Conservation (phyloP, 2,329 filamentous ascomycete species). For the Dothidotthia symphoricarpi region DNA sequence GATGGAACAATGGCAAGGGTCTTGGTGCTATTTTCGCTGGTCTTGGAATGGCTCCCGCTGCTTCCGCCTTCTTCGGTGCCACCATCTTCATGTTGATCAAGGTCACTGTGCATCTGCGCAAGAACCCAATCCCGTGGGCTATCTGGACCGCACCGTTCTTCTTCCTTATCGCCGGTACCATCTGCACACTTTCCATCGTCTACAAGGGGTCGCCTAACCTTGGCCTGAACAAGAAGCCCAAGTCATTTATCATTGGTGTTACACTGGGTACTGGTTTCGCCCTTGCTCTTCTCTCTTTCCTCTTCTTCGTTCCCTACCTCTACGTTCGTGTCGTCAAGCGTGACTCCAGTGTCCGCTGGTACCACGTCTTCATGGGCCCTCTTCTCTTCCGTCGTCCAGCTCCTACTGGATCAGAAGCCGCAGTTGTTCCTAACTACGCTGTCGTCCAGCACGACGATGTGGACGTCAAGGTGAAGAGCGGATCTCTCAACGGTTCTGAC, state of each 20-base stretch:
- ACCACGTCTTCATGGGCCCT: conserved; percentile 61
- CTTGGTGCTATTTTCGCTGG: conserved; percentile 63
- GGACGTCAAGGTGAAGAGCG: conserved; percentile 20
- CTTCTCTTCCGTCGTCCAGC: conserved; percentile 55
- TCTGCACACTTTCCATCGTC: conserved; percentile 74
- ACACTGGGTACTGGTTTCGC: conserved; percentile 64
- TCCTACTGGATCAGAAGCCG: conserved; percentile 53
- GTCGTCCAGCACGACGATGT: conserved; percentile 63
- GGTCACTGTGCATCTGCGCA: conserved; percentile 66
- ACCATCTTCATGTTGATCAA: conserved; percentile 73
- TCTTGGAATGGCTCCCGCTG: conserved; percentile 67
- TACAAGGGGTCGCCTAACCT: conserved; percentile 76
- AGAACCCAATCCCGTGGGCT: conserved; percentile 69
- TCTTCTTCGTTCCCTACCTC: conserved; percentile 74
- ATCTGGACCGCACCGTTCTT: conserved; percentile 72
- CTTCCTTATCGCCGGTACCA: conserved; percentile 71
- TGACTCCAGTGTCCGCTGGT: conserved; percentile 65
- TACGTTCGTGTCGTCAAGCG: conserved; percentile 67
- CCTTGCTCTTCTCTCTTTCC: conserved; percentile 57
- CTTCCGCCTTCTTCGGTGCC: conserved; percentile 64
- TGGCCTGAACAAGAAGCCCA: conserved; percentile 63
- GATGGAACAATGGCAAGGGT: conserved; percentile 62
- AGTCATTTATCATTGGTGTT: conserved; percentile 65
- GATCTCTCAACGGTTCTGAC: conserved; percentile 31
- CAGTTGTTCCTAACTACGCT: conserved; percentile 70